Percentiles rank a stretch among this genome's conserved stretches.
These are phyloP conservation scores for Eustoma russellianum DNA, from an alignment of 257 asterid genomes.

Conservation along the genomic window DNA sequence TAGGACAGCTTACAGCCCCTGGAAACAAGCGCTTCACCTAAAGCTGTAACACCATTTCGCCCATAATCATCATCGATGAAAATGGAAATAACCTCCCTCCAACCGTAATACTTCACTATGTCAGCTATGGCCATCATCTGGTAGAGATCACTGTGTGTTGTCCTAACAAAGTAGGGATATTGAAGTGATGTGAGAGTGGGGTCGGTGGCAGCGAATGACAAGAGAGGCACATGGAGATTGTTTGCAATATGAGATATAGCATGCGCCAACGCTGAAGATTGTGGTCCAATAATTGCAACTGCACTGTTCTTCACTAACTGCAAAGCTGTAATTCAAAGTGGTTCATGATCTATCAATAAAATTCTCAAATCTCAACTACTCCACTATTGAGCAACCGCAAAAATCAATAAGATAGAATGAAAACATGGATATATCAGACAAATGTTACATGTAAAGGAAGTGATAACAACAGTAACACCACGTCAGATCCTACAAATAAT, in stretches of 20 bases:
- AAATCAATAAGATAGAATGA: no score
- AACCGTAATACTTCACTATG: constrained; percentile 25
- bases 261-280: constrained; percentile 41
- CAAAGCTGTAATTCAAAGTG: constrained; percentile 22
- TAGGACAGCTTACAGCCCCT: constrained; percentile 29
- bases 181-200: constrained; percentile 40
- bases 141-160: constrained; percentile 34
- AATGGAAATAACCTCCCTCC: constrained; percentile 34
- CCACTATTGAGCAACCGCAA: no score
- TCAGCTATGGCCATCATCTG: constrained; percentile 48
- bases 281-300: constrained; percentile 43
- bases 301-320: constrained; percentile 35
- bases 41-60: constrained; percentile 39
- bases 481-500: no score
- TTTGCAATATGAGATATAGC: constrained; percentile 26
- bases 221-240: constrained; percentile 40
- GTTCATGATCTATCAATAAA: neutral
- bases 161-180: constrained; percentile 40
- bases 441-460: no score
- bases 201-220: constrained; percentile 45
- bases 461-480: no score
- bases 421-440: no score
- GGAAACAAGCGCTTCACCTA: constrained; percentile 36
- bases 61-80: constrained; percentile 41
- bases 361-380: no score